Evolutionary conservation across 1,284 basidiomycete genomes (phyloP).

Genomic region (Gymnopus androsaceus): DNA sequence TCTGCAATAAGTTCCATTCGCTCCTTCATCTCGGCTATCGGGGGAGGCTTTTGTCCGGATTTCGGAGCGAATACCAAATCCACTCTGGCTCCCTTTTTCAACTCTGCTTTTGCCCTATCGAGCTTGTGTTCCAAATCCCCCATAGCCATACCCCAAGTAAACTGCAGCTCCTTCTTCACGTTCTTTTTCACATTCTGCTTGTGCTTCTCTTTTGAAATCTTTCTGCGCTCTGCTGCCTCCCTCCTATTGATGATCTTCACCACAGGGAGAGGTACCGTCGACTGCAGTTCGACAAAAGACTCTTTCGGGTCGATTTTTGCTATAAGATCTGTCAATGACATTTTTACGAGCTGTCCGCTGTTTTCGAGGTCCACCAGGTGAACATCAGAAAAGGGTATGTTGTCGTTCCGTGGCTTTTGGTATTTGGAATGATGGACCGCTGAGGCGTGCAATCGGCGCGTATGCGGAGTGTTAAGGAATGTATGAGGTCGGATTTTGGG

Average conservation of each 20-base stretch:
- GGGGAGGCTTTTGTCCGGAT: conserved; percentile 33
- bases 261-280: conserved; percentile 44
- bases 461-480: background rate
- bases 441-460: conserved; percentile 7
- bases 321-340: conserved; percentile 41
- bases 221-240: conserved; percentile 36
- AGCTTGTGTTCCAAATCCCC: conserved; percentile 73
- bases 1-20: conserved; percentile 44
- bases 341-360: conserved; percentile 43
- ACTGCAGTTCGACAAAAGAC: conserved; percentile 55
- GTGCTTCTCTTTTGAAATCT: conserved; percentile 36
- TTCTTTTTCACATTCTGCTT: conserved; percentile 35
- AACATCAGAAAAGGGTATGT: conserved; percentile 43
- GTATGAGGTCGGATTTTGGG: background rate
- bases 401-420: conserved; percentile 22
- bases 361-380: conserved; percentile 48
- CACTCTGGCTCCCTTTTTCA: conserved; percentile 63
- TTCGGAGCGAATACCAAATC: conserved; percentile 59
- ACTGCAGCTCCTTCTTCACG: conserved; percentile 69
- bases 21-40: conserved; percentile 39
- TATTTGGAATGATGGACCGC: conserved; percentile 2
- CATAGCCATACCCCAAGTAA: conserved; percentile 66
- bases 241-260: conserved; percentile 51
- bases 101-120: conserved; percentile 55
- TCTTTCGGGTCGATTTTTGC: conserved; percentile 38